Conservation (phyloP, 768 basidiomycete species). For the Trametes gibbosa region DNA sequence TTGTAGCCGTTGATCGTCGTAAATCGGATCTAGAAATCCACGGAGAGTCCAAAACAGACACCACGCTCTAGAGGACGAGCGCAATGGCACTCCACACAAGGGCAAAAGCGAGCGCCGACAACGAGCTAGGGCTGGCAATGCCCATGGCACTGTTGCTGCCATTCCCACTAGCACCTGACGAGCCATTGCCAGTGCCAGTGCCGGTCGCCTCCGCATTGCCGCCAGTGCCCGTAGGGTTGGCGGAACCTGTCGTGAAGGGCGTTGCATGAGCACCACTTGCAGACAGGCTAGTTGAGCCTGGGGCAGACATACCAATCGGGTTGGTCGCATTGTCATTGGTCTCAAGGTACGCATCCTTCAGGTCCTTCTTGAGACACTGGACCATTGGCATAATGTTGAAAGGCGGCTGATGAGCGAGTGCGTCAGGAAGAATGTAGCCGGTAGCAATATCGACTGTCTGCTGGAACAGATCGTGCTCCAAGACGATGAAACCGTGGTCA, state of each 20-base stretch:
- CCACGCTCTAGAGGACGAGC: constrained; percentile 4
- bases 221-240: constrained; percentile 22
- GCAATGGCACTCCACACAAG: constrained; percentile 10
- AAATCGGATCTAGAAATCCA: background rate
- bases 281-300: too few species aligned
- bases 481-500: constrained; percentile 80
- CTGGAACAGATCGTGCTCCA: constrained; percentile 85
- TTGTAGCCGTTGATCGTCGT: background rate
- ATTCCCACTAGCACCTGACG: constrained; percentile 5
- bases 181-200: constrained; percentile 6
- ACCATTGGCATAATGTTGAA: constrained; percentile 75
- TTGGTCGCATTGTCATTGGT: constrained; percentile 71
- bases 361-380: constrained; percentile 55
- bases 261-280: constrained; percentile 21
- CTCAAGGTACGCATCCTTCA: constrained; percentile 76
- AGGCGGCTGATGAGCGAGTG: constrained; percentile 58
- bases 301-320: constrained; percentile 37
- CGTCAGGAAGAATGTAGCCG: constrained; percentile 83
- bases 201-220: constrained; percentile 34
- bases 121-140: constrained; percentile 1
- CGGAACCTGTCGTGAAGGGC: constrained; percentile 21
- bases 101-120: constrained; percentile 7
- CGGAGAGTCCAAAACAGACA: background rate
- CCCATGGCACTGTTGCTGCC: constrained; percentile 15
- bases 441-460: constrained; percentile 83